Evolutionary conservation across 352 stramenopile genomes (phyloP).

Genomic region (Pythium aquatile): DNA sequence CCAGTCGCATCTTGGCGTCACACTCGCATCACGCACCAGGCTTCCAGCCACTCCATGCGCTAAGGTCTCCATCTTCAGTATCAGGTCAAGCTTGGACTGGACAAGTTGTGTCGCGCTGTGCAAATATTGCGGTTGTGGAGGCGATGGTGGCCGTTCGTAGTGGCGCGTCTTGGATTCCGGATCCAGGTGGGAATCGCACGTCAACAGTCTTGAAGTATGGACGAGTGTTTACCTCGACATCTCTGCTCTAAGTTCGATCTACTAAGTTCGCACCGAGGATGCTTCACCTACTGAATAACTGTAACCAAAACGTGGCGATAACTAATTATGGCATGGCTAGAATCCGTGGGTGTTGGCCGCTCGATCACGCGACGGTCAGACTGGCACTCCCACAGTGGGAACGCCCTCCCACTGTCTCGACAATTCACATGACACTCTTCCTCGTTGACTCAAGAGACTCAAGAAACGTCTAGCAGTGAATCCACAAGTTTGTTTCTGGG

Average conservation of each 20-base stretch:
- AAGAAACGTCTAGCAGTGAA: neutral
- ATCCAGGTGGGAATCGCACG: neutral
- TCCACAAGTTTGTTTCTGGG: neutral
- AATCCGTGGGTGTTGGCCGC: neutral
- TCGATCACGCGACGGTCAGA: neutral
- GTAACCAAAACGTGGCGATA: neutral
- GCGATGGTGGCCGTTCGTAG: neutral
- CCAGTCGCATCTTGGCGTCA: neutral
- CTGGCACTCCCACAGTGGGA: neutral
- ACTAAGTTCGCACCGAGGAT: too few species aligned
- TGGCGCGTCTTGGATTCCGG: neutral
- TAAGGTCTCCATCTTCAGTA: slow-evolving; percentile 51
- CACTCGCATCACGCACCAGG: slow-evolving; percentile 34
- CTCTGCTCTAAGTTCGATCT: neutral
- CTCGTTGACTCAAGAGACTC: neutral
- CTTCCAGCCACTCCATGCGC: slow-evolving; percentile 64
- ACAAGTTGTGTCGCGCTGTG: neutral
- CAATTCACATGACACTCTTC: neutral
- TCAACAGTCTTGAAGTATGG: neutral
- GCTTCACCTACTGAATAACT: too few species aligned
- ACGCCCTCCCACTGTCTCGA: neutral
- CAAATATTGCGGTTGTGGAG: neutral
- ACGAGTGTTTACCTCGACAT: neutral
- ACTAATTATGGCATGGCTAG: neutral
- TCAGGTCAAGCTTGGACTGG: too few species aligned